A percentile compares a stretch with the other conserved stretches of the same genome.
These are phyloP conservation scores for Agaricus subrufescens DNA, from an alignment of 768 basidiomycete species.

Conservation along the genomic window DNA sequence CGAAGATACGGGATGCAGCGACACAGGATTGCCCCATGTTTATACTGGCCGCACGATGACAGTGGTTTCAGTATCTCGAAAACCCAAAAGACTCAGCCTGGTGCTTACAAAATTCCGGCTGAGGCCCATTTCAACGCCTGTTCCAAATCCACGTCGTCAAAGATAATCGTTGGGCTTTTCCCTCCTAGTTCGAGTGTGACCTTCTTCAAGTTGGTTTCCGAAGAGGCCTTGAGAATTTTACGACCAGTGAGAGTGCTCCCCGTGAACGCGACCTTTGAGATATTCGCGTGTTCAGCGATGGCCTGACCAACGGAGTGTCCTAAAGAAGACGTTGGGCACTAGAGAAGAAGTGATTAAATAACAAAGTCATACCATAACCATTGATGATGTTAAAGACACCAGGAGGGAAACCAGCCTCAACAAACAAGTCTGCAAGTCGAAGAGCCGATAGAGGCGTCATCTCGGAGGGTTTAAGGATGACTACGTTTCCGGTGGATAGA, in stretches of 20 bases:
- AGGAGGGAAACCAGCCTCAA: conserved; percentile 71
- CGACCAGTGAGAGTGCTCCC: conserved; percentile 71
- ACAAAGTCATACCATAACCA: conserved; percentile 46
- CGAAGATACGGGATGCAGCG: conserved; percentile 79
- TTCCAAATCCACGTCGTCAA: conserved; percentile 59
- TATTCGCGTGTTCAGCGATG: conserved; percentile 56
- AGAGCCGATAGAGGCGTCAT: conserved; percentile 68
- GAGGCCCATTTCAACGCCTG: conserved; percentile 65
- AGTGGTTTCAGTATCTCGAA: not conserved
- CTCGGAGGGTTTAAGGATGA: conserved; percentile 78
- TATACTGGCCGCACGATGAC: conserved; percentile 10
- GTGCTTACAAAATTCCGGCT: conserved; percentile 58
- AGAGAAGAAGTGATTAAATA: not conserved
- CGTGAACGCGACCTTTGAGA: conserved; percentile 77
- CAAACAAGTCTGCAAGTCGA: conserved; percentile 43
- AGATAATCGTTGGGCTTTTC: conserved; percentile 60
- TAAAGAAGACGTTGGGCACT: conserved; percentile 1
- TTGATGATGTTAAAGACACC: conserved; percentile 72
- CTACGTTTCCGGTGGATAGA: conserved; percentile 68
- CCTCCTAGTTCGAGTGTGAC: conserved; percentile 74
- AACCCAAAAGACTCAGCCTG: not conserved
- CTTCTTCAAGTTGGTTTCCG: conserved; percentile 70
- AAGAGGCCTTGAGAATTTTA: conserved; percentile 65
- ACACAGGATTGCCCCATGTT: conserved; percentile 68
- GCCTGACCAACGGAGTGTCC: conserved; percentile 58